phyloP scores from a whole-genome alignment of 768 basidiomycete genomes.

The Phylloporus sp. region DNA sequence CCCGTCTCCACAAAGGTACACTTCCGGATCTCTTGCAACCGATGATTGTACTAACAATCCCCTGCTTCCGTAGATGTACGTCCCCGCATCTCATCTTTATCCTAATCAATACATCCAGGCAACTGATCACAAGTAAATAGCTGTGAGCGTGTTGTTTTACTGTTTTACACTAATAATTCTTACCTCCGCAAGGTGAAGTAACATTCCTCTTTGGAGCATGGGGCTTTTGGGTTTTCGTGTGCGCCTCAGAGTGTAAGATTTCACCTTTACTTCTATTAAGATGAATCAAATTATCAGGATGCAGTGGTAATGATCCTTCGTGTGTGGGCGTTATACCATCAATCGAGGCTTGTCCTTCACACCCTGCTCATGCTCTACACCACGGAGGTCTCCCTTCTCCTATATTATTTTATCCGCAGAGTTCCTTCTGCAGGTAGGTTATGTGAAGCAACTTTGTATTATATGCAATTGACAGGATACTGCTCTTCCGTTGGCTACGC shows the following conservation, averaged over 20 bases:
- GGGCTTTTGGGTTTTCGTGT: not conserved
- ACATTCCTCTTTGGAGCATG: not conserved
- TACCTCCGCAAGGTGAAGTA: not conserved
- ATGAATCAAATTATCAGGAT: not conserved
- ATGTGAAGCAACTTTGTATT: not conserved
- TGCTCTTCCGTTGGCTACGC: too few species aligned
- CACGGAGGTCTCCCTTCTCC: not conserved
- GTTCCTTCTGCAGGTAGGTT: not conserved
- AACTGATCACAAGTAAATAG: not conserved
- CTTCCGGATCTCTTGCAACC: not conserved
- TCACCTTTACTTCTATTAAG: too few species aligned
- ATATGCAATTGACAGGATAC: not conserved
- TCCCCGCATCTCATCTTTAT: not conserved
- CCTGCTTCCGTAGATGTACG: not conserved
- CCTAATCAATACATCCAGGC: not conserved
- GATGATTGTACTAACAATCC: not conserved
- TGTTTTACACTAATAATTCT: too few species aligned
- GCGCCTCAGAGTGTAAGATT: not conserved
- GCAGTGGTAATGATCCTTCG: constrained; percentile 1
- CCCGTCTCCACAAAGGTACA: not conserved
- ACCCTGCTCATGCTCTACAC: not conserved
- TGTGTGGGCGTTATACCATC: constrained; percentile 1
- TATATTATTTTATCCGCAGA: not conserved
- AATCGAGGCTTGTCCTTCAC: not conserved
- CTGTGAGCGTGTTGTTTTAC: not conserved